A percentile compares a stretch with the other conserved stretches of the same genome.
phyloP scores from a whole-genome alignment of 2,329 filamentous ascomycete species.

The Beauveria australis region DNA sequence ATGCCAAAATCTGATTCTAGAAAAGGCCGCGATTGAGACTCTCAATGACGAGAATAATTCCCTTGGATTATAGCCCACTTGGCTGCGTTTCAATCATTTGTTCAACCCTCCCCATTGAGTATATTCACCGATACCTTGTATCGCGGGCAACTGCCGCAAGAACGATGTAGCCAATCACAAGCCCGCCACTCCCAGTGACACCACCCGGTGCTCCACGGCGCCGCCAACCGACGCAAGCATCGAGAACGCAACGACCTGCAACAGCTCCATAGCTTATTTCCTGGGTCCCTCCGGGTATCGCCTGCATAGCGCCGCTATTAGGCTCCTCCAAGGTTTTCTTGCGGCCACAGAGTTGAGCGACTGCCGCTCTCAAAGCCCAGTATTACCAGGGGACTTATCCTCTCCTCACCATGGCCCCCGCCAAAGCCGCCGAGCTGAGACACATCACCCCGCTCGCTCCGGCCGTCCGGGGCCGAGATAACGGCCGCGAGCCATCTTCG shows the following conservation, averaged over 20 bases:
- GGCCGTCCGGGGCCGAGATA: background rate
- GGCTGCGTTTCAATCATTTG: too few species aligned
- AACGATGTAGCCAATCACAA: slow-evolving; percentile 7
- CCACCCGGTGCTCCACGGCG: background rate
- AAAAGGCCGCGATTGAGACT: too few species aligned
- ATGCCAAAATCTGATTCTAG: too few species aligned
- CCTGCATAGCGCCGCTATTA: background rate
- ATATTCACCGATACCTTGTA: background rate
- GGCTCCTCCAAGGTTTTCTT: background rate
- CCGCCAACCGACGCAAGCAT: slow-evolving; percentile 2
- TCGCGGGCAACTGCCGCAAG: slow-evolving; percentile 2
- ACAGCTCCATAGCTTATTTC: slow-evolving; percentile 7
- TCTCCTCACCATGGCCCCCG: background rate
- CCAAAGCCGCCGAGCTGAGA: background rate
- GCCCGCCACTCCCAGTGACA: background rate
- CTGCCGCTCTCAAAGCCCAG: background rate
- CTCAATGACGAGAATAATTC: too few species aligned
- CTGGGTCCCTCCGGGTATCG: background rate
- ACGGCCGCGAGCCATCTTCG: background rate
- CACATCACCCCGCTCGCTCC: background rate
- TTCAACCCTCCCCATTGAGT: too few species aligned
- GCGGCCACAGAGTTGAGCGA: background rate
- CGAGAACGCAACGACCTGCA: slow-evolving; percentile 8
- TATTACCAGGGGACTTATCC: background rate
- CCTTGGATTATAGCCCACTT: too few species aligned